Base-by-base conservation (phyloP, 1,139 yeast genomes). In the Suhomyces coccinellae region DNA sequence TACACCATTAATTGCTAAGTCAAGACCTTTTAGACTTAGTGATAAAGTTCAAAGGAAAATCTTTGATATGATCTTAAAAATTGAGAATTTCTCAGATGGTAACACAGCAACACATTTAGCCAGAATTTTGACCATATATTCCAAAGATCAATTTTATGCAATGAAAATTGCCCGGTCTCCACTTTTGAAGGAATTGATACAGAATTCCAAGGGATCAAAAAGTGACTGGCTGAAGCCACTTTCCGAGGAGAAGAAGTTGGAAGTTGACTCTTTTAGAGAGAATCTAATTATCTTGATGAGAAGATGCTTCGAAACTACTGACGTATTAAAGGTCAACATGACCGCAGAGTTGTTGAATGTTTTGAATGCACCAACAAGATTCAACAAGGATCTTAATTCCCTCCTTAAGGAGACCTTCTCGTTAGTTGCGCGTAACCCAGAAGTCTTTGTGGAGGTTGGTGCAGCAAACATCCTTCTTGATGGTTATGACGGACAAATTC, bases 271-370 rank as follows among this genome's bases (percentile, higher is more conserved):
- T 4, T 50, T 46, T 33, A 53, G 52, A 37, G 43, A 45, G 24
- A 44, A 54, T 3, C 40, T 63, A 5, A 63, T 77, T 3, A 68
- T 81, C 20, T 67, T 89, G 26, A 63, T 85, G 5, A 76, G 97
- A 57, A 74, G 87, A 43, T 81, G 90, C 46, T 82, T 83, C 58
- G 98, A 91, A 59, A 77, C 82, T 1, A 64, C 67, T 0, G 75
- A 73, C 0, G 66, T 80, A 13, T 66, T 89, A 14, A 67, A 71
- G 24, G 67, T 67, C 15, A 66, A 78, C 36, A 79, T 88, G 61
- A 59, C 65, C 16, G 62, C 76, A 47, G 84, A 82, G 45, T 54
- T 85, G 13, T 57, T 68, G 7, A 67, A 67, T 28, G 59, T 66
- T 26, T 73, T 75, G 38, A 61, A 65, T 1, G 63, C 68, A 1